Conservation (phyloP, 495 filamentous ascomycete species). For the Chaetomium cochliodes region DNA sequence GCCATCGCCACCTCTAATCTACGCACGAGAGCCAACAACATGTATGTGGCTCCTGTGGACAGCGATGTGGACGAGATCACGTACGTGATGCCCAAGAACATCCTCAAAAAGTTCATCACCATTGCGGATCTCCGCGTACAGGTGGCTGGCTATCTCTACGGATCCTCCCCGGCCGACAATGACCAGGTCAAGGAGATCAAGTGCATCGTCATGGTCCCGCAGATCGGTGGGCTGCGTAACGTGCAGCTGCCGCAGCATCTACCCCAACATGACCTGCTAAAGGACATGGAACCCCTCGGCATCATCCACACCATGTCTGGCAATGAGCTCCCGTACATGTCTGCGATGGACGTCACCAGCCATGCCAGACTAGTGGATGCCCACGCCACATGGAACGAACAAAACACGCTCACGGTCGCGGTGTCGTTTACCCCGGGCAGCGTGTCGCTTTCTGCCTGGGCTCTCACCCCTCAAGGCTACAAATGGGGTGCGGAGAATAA, state of each 20-base stretch:
- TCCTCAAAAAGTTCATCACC: constrained; percentile 97
- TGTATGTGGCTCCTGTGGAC: constrained; percentile 95
- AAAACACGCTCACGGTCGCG: constrained; percentile 86
- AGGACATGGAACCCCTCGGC: constrained; percentile 84
- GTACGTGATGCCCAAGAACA: constrained; percentile 98
- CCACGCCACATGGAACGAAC: constrained; percentile 86
- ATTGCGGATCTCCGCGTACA: constrained; percentile 97
- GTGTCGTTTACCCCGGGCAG: constrained; percentile 98
- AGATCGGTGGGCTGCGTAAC: constrained; percentile 90
- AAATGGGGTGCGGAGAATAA: constrained; percentile 98
- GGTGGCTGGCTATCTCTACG: constrained; percentile 94
- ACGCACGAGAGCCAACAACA: constrained; percentile 92
- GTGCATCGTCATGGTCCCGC: constrained; percentile 95
- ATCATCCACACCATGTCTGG: constrained; percentile 94
- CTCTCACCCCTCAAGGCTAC: constrained; percentile 85
- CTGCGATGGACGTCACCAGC: constrained; percentile 87
- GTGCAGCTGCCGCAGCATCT: constrained; percentile 89
- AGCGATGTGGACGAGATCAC: constrained; percentile 79
- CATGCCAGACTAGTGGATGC: constrained; percentile 84
- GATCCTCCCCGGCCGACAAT: constrained; percentile 87
- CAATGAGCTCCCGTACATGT: constrained; percentile 95
- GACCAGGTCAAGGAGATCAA: constrained; percentile 95
- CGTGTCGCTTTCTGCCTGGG: constrained; percentile 90
- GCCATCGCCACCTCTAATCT: constrained; percentile 97
- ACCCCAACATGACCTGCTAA: constrained; percentile 89